A percentile compares a stretch with the other conserved stretches of the same genome.
phyloP scores from a whole-genome alignment of 2,329 filamentous ascomycete species.

The Phialophora tarda region DNA sequence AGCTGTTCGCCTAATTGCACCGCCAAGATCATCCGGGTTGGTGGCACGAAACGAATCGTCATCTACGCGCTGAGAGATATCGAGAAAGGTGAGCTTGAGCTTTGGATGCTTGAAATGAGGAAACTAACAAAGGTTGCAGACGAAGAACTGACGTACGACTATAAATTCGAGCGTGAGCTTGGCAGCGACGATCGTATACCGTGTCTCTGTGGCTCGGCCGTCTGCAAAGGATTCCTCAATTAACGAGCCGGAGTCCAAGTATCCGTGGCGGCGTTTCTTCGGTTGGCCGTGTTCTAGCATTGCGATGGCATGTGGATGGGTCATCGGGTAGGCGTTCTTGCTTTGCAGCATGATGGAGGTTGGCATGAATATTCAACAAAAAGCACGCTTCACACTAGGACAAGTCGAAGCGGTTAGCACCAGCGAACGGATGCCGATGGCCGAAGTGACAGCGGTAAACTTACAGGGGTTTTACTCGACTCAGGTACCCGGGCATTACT shows the following conservation, averaged over 20 bases:
- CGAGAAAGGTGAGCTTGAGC: conserved; percentile 73
- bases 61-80: conserved; percentile 98
- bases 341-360: conserved; percentile 7
- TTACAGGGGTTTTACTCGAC: neutral
- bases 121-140: conserved; percentile 62
- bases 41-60: conserved; percentile 97
- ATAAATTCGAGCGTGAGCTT: conserved; percentile 98
- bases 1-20: conserved; percentile 98
- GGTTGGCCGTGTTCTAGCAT: conserved; percentile 8
- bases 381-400: neutral
- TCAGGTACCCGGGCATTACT: neutral
- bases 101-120: neutral
- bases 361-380: conserved; percentile 13
- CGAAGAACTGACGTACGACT: conserved; percentile 99
- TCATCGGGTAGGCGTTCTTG: conserved; percentile 28
- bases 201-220: conserved; percentile 92
- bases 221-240: conserved; percentile 99
- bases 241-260: conserved; percentile 50
- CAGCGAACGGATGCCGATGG: neutral
- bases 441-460: neutral
- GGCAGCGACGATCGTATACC: conserved; percentile 94
- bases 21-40: conserved; percentile 98
- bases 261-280: conserved; percentile 2
- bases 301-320: conserved; percentile 21
- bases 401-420: neutral